Conservation (phyloP, 2,329 filamentous ascomycete species). For the Sporothrix variecibatus region DNA sequence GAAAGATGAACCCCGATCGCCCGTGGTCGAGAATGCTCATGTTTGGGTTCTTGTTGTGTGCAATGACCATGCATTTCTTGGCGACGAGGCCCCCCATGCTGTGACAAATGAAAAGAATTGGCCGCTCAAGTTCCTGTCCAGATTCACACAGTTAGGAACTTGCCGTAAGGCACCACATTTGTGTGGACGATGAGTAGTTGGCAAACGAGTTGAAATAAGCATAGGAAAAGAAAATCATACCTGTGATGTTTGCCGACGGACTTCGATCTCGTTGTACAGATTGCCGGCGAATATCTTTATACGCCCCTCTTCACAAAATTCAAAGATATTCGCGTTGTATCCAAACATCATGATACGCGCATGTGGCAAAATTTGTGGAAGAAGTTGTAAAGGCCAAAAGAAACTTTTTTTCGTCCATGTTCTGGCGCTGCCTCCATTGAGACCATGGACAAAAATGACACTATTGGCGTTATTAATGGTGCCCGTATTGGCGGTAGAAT, state of each 20-base stretch:
- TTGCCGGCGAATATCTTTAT: neutral
- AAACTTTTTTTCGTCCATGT: neutral
- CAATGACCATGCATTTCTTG: neutral
- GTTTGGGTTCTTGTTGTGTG: neutral
- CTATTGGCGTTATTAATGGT: neutral
- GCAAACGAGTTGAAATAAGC: neutral
- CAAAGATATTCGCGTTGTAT: neutral
- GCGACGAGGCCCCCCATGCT: neutral
- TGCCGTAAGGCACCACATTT: no score
- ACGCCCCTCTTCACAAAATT: neutral
- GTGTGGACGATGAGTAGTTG: no score
- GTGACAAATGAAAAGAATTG: neutral
- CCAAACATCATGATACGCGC: neutral
- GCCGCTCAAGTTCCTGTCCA: neutral
- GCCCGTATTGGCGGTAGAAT: no score
- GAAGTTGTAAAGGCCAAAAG: neutral
- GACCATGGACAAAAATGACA: neutral
- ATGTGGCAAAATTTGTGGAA: neutral
- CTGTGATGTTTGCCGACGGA: neutral
- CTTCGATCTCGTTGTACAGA: neutral
- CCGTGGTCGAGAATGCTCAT: neutral
- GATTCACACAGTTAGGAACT: no score
- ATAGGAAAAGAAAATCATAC: neutral
- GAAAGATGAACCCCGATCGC: neutral
- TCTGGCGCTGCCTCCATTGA: neutral